A percentile compares a stretch with the other conserved stretches of the same genome.
Evolutionary conservation across 371 early-diverging fungal genomes (phyloP).

Genomic region (Fennellomyces sp.): DNA sequence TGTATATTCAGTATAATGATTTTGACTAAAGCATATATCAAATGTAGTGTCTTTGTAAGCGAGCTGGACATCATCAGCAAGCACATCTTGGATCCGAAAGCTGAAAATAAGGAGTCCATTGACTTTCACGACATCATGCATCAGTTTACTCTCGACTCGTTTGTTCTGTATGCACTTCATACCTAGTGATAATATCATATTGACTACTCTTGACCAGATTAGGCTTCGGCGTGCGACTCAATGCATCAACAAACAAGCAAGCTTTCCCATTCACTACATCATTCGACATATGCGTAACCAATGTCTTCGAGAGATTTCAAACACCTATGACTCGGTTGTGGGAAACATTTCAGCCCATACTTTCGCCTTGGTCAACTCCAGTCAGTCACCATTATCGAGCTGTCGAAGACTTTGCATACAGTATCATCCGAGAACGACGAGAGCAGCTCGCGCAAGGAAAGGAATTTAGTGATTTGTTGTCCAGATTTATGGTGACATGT

Average conservation of each 20-base stretch:
- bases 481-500: slow-evolving; percentile 61
- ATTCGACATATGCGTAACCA: too few species aligned
- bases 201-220: slow-evolving; percentile 18
- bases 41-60: slow-evolving; percentile 34
- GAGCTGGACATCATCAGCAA: slow-evolving; percentile 27
- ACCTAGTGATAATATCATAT: slow-evolving; percentile 14
- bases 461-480: slow-evolving; percentile 57
- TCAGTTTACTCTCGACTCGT: slow-evolving; percentile 60
- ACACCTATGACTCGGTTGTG: too few species aligned
- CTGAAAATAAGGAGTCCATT: slow-evolving; percentile 29
- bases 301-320: too few species aligned
- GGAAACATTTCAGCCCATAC: too few species aligned
- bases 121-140: slow-evolving; percentile 65
- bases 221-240: slow-evolving; percentile 49
- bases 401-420: slow-evolving; percentile 55
- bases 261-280: too few species aligned
- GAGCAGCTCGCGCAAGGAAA: slow-evolving; percentile 37
- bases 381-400: too few species aligned
- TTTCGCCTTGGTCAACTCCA: too few species aligned
- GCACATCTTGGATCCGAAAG: slow-evolving; percentile 33
- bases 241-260: too few species aligned
- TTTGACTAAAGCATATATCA: too few species aligned
- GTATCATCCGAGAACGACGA: slow-evolving; percentile 44
- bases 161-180: slow-evolving; percentile 52
- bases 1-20: neutral